Evolutionary conservation across 2,329 filamentous ascomycete species (phyloP).

Genomic region (Dactylellina haptotyla): DNA sequence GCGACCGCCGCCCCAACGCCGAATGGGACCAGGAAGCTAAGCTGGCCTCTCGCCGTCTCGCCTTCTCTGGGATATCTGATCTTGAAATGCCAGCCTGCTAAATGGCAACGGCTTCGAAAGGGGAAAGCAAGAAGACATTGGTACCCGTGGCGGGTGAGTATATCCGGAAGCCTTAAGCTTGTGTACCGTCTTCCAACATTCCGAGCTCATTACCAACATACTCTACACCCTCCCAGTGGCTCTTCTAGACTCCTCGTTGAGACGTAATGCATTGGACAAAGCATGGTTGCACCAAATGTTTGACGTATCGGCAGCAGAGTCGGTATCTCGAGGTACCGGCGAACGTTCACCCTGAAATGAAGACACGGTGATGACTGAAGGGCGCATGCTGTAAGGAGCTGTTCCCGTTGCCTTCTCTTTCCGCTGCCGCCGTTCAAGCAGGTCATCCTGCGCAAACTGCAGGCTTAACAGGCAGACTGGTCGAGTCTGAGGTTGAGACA

Average conservation of each 20-base stretch:
- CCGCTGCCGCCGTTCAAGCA: conserved; percentile 41
- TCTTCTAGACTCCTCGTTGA: conserved; percentile 17
- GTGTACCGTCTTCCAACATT: conserved; percentile 49
- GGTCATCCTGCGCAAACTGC: conserved; percentile 44
- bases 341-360: not conserved
- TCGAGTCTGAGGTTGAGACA: conserved; percentile 48
- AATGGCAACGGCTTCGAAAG: conserved; percentile 20
- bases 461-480: not conserved
- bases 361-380: not conserved
- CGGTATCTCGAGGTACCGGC: conserved; percentile 19
- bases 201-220: conserved; percentile 30
- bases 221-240: conserved; percentile 6
- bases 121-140: not conserved
- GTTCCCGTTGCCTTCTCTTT: conserved; percentile 28
- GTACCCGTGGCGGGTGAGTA: too few relatives aligned
- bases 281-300: conserved; percentile 20
- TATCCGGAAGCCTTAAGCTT: too few relatives aligned
- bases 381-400: conserved; percentile 43
- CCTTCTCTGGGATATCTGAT: too few relatives aligned
- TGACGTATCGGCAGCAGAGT: conserved; percentile 17
- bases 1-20: conserved; percentile 5
- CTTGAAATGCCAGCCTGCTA: too few relatives aligned
- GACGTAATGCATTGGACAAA: conserved; percentile 11
- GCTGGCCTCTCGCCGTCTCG: too few relatives aligned
- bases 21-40: not conserved